These are phyloP conservation scores for Scedosporium apiospermum DNA, from an alignment of 2,329 filamentous ascomycete species.

Conservation along the genomic window DNA sequence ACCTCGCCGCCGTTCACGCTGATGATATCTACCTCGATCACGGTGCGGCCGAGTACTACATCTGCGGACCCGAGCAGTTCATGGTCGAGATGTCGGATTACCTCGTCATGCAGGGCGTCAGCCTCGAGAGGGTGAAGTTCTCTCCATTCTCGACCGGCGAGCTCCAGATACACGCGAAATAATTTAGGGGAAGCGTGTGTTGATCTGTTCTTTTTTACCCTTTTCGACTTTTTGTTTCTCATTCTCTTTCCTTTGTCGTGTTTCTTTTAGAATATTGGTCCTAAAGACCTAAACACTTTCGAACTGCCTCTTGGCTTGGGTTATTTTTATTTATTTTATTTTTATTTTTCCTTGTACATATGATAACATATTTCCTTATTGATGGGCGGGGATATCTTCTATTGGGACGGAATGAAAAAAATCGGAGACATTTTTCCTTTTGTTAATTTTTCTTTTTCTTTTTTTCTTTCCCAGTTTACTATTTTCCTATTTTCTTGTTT, in stretches of 20 bases:
- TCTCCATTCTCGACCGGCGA: conserved; percentile 39
- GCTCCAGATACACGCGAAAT: conserved; percentile 23
- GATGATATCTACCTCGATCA: conserved; percentile 36
- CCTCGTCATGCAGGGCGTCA: conserved; percentile 29
- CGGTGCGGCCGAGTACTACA: conserved; percentile 39
- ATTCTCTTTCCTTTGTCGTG: background rate
- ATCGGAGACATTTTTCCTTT: background rate
- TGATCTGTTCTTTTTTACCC: background rate
- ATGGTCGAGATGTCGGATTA: conserved; percentile 40
- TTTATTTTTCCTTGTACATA: background rate
- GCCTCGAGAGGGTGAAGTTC: conserved; percentile 28
- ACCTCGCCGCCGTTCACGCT: conserved; percentile 32
- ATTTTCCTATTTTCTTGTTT: background rate
- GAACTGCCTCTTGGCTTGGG: too few species aligned
- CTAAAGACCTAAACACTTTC: too few species aligned
- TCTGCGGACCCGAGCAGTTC: conserved; percentile 45
- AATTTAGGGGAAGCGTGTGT: background rate
- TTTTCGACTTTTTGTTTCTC: background rate
- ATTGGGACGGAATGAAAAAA: background rate
- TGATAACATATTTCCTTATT: background rate
- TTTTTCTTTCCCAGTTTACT: background rate
- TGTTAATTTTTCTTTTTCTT: background rate
- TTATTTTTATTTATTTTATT: background rate
- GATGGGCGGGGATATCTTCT: background rate
- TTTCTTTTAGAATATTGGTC: background rate